Conservation (phyloP, 2,329 filamentous ascomycete species). For the Fusarium protoensiforme region DNA sequence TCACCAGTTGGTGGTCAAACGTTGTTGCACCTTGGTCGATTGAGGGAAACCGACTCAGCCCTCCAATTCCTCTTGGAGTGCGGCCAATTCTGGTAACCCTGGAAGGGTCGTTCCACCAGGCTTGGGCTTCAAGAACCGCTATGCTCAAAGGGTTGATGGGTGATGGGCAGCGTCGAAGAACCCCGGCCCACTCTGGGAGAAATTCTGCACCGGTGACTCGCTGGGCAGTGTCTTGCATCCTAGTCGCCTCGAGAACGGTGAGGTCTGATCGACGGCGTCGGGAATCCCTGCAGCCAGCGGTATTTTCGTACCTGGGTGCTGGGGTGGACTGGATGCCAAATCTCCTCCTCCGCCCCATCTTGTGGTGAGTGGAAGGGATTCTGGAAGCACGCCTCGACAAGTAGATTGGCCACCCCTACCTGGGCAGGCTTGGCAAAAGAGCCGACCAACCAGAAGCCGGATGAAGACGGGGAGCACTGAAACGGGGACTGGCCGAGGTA, state of each 20-base stretch:
- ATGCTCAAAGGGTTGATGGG: slow-evolving; percentile 30
- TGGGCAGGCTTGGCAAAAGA: slow-evolving; percentile 28
- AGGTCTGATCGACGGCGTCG: slow-evolving; percentile 37
- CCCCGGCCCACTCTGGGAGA: slow-evolving; percentile 26
- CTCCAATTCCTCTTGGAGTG: slow-evolving; percentile 13
- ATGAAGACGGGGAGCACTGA: slow-evolving; percentile 12
- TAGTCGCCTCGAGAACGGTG: slow-evolving; percentile 37
- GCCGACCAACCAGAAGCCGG: slow-evolving; percentile 27
- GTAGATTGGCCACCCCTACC: slow-evolving; percentile 28
- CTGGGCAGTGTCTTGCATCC: slow-evolving; percentile 31
- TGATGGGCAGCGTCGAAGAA: slow-evolving; percentile 17
- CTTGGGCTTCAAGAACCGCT: slow-evolving; percentile 34
- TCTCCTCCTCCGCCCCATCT: slow-evolving; percentile 10
- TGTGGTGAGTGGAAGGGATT: slow-evolving; percentile 30
- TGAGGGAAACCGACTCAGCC: slow-evolving; percentile 12
- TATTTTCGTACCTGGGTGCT: slow-evolving; percentile 33
- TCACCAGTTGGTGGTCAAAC: background rate
- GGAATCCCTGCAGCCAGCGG: slow-evolving; percentile 35
- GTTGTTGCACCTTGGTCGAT: slow-evolving; percentile 1
- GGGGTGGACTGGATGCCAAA: slow-evolving; percentile 19
- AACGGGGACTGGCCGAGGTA: slow-evolving; percentile 22
- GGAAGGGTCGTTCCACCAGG: slow-evolving; percentile 21
- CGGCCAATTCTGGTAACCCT: slow-evolving; percentile 12
- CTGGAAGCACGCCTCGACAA: slow-evolving; percentile 42
- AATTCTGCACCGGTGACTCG: slow-evolving; percentile 25